Conservation (phyloP, 257 asterid species). For the Solanum pimpinellifolium region DNA sequence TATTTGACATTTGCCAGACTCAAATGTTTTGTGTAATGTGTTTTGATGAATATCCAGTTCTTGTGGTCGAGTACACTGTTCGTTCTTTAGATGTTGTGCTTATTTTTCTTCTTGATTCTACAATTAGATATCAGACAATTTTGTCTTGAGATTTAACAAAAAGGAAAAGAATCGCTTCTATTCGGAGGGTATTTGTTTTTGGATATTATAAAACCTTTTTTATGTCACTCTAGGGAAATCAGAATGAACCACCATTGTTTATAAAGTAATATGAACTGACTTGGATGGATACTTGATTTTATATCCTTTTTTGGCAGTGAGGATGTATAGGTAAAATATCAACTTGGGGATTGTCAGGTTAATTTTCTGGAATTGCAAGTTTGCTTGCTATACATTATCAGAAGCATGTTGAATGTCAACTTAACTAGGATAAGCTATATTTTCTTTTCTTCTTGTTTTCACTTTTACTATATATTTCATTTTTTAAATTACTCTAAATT, state of each 20-base stretch:
- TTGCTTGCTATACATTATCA: neutral
- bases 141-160: neutral
- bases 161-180: neutral
- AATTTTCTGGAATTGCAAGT: neutral
- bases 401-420: neutral
- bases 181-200: neutral
- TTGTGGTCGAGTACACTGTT: neutral
- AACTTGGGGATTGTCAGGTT: neutral
- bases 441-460: neutral
- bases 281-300: neutral
- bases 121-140: neutral
- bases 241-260: neutral
- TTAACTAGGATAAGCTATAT: neutral
- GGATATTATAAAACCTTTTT: neutral
- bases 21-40: slow-evolving; percentile 24
- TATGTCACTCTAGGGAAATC: neutral
- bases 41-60: neutral
- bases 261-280: neutral
- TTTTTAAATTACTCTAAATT: neutral
- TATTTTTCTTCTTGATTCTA: neutral
- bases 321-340: neutral
- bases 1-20: slow-evolving; percentile 91
- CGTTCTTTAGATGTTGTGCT: neutral
- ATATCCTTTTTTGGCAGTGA: neutral
- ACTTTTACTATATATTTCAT: neutral